Evolutionary conservation across 2,329 filamentous ascomycete genomes (phyloP), one percentile per base, ranked within the genome.

Genomic region (Byssothecium circinans): DNA sequence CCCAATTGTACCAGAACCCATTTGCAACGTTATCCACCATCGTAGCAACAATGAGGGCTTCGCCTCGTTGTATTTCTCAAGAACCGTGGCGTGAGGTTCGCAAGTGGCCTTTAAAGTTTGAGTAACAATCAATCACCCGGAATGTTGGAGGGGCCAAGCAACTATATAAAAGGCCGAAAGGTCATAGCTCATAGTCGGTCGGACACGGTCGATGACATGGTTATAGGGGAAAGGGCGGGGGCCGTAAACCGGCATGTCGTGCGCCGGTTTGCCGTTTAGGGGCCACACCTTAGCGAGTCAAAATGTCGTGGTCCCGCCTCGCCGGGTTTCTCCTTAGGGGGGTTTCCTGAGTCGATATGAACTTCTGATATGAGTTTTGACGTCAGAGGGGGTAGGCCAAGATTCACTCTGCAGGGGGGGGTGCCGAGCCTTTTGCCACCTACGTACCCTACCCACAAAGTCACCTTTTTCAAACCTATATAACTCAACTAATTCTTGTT

Each of bases 1-100:
- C 49, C 55, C 55, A 58, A 22, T 56, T 53, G 22, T 48, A 47
- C 55, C 55, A 58, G 25, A 54, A 50, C 3, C 55, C 55, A 49
- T 40, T 44, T 33, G 47, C 47, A 8, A 55, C 45, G n/a, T 50
- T 30, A 40, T 47, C 37, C 15, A 25, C 29, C 47, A 50, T 50
- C 6, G 2, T 35, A 1, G 12, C 35, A n/a, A 32, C 12, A 5
- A 14, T 14, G 29, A 32, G 29, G 10, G 5, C 5, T 10, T 25
- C 23, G 23, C 23, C 14, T 32, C 7, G 14, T 4, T 32, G 29
- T 32, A 14, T 32, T 32, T 6, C 29, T 12, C 29, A 12, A 5
- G 14, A 32, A n/a, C 14, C 12, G 29, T 8, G 11, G 14, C 4
- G 10, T 32, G 29, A 8, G 29, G 29, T 5, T 32, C 5, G 29